Percentiles rank a stretch among this genome's conserved stretches.
phyloP scores from a whole-genome alignment of 2,329 filamentous ascomycete genomes.

The Colletotrichum karsti region DNA sequence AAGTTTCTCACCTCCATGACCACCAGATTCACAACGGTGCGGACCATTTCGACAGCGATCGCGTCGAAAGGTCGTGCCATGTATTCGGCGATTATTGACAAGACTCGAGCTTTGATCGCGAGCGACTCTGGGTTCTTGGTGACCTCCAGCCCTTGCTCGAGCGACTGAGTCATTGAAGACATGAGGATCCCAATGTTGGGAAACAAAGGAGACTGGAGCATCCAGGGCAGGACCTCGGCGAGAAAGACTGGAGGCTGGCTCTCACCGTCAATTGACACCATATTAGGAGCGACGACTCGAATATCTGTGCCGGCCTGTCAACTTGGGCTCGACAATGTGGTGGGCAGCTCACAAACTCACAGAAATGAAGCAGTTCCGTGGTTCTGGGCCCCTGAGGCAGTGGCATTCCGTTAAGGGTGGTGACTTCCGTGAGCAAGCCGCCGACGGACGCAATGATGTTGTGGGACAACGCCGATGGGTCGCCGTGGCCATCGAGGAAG shows the following conservation, averaged over 20 bases:
- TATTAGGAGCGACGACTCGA: slow-evolving; percentile 37
- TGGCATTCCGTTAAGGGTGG: slow-evolving; percentile 48
- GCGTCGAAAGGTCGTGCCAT: slow-evolving; percentile 29
- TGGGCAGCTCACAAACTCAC: slow-evolving; percentile 29
- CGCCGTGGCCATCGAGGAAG: slow-evolving; percentile 32
- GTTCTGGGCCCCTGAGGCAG: slow-evolving; percentile 33
- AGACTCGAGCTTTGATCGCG: slow-evolving; percentile 34
- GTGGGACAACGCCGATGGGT: slow-evolving; percentile 30
- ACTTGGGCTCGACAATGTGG: not conserved
- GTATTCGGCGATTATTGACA: slow-evolving; percentile 37
- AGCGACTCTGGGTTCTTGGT: slow-evolving; percentile 36
- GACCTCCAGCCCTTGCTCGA: slow-evolving; percentile 30
- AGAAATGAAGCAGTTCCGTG: slow-evolving; percentile 37
- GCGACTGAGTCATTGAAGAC: slow-evolving; percentile 38
- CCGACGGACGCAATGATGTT: slow-evolving; percentile 29
- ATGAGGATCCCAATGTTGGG: slow-evolving; percentile 39
- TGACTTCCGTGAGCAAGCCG: slow-evolving; percentile 32
- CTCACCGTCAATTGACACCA: slow-evolving; percentile 40
- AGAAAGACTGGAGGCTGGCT: slow-evolving; percentile 34
- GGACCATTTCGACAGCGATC: slow-evolving; percentile 36
- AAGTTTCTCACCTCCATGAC: slow-evolving; percentile 38
- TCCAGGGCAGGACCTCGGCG: slow-evolving; percentile 36
- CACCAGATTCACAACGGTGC: slow-evolving; percentile 38
- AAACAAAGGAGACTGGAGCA: slow-evolving; percentile 41
- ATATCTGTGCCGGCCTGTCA: slow-evolving; percentile 29